Evolutionary conservation across 1,284 basidiomycete species (phyloP).

Genomic region (Pholiota adiposa): DNA sequence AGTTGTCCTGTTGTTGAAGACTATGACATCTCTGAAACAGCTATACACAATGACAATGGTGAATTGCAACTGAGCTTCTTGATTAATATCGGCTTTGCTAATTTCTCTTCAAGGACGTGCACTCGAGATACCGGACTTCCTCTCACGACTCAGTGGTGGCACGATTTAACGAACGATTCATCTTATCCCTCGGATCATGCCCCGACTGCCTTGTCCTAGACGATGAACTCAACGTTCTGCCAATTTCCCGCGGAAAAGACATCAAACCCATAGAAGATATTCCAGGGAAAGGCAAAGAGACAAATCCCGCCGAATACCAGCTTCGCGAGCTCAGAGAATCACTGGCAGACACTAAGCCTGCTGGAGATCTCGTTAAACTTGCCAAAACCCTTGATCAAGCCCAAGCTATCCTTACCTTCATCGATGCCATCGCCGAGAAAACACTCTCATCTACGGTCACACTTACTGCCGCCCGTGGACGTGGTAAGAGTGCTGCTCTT

Average conservation of each 20-base stretch:
- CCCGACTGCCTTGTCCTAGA: slow-evolving; percentile 93
- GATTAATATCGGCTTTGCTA: background rate
- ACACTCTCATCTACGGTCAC: slow-evolving; percentile 95
- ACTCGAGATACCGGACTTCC: slow-evolving; percentile 90
- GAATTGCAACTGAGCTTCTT: slow-evolving; percentile 27
- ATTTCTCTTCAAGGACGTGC: slow-evolving; percentile 74
- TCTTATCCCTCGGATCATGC: slow-evolving; percentile 90
- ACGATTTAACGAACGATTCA: slow-evolving; percentile 98
- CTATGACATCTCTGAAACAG: slow-evolving; percentile 93
- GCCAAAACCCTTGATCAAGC: slow-evolving; percentile 94
- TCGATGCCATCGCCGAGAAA: slow-evolving; percentile 91
- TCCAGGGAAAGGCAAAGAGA: slow-evolving; percentile 45
- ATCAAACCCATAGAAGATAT: slow-evolving; percentile 72
- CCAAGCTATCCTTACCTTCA: slow-evolving; percentile 89
- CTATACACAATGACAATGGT: slow-evolving; percentile 98
- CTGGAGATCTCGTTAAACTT: slow-evolving; percentile 91
- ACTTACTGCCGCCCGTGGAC: slow-evolving; percentile 92
- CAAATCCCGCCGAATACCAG: slow-evolving; percentile 52
- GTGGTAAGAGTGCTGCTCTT: slow-evolving; percentile 96
- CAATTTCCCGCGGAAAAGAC: slow-evolving; percentile 95
- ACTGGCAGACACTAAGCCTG: slow-evolving; percentile 84
- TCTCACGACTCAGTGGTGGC: slow-evolving; percentile 90
- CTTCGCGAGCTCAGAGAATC: slow-evolving; percentile 84
- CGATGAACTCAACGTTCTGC: slow-evolving; percentile 97
- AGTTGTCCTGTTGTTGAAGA: slow-evolving; percentile 91